Conservation (phyloP, 129 eudicot species). For the Escallonia herrerae region DNA sequence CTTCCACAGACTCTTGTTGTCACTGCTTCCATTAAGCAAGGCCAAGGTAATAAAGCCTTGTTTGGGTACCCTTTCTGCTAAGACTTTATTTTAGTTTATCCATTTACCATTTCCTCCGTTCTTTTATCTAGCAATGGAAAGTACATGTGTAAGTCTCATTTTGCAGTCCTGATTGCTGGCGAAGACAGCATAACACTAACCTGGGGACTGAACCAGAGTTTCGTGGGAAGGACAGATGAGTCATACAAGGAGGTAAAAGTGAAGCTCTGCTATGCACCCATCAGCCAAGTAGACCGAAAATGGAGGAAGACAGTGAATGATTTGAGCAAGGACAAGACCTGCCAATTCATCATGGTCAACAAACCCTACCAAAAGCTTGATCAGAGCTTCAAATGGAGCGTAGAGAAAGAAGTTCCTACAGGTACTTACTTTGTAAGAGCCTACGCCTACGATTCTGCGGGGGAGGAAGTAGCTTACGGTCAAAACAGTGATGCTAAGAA, state of each 20-base stretch:
- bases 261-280: constrained; percentile 40
- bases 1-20: constrained; percentile 19
- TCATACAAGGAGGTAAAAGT: constrained; percentile 23
- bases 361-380: constrained; percentile 14
- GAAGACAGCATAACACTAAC: constrained; percentile 22
- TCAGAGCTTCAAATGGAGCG: constrained; percentile 25
- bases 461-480: constrained; percentile 26
- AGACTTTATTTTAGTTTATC: too few species aligned
- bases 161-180: constrained; percentile 35
- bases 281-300: constrained; percentile 35
- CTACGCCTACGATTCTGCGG: constrained; percentile 18
- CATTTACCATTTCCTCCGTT: background rate
- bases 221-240: constrained; percentile 12
- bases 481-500: constrained; percentile 30
- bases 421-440: constrained; percentile 36
- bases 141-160: background rate
- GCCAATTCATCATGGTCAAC: constrained; percentile 26
- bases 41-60: constrained; percentile 21
- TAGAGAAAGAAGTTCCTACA: constrained; percentile 26
- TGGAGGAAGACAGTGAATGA: constrained; percentile 35
- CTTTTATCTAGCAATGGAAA: background rate
- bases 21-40: constrained; percentile 17
- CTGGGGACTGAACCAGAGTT: constrained; percentile 22
- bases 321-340: constrained; percentile 35
- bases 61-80: too few species aligned